Percentiles rank a stretch among this genome's conserved stretches.
These are phyloP conservation scores for Zostera marina DNA, from an alignment of 116 monocot genomes.

Conservation along the genomic window DNA sequence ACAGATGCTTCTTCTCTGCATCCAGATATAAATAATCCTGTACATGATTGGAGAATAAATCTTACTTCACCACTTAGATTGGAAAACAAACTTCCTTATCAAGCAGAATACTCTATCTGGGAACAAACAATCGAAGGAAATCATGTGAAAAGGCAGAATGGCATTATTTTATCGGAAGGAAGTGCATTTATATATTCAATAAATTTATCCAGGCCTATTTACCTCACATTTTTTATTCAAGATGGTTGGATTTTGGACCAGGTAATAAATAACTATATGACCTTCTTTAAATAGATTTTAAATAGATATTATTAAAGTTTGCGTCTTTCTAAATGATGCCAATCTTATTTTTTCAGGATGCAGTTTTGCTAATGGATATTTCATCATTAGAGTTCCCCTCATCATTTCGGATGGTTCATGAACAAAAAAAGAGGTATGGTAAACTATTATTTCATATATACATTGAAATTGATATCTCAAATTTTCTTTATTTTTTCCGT, in stretches of 20 bases:
- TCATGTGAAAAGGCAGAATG: slow-evolving; percentile 65
- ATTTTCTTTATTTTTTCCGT: too few species aligned
- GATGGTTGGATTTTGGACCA: slow-evolving; percentile 88
- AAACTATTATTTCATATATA: neutral
- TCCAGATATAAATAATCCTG: slow-evolving; percentile 75
- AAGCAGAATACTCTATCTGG: slow-evolving; percentile 83
- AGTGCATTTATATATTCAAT: slow-evolving; percentile 57
- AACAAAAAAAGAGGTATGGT: slow-evolving; percentile 52
- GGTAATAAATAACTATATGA: slow-evolving; percentile 22
- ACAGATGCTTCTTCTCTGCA: slow-evolving; percentile 83
- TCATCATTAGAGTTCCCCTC: slow-evolving; percentile 29
- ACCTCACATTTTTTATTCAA: slow-evolving; percentile 79
- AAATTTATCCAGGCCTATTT: slow-evolving; percentile 65
- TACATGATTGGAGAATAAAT: slow-evolving; percentile 96
- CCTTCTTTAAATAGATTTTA: neutral
- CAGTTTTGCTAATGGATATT: slow-evolving; percentile 61
- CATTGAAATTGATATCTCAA: slow-evolving; percentile 1
- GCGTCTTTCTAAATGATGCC: slow-evolving; percentile 1
- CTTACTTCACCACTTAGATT: slow-evolving; percentile 64
- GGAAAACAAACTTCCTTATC: slow-evolving; percentile 85
- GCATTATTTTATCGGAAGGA: slow-evolving; percentile 46
- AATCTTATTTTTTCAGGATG: slow-evolving; percentile 32
- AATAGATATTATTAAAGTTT: neutral
- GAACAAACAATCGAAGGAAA: slow-evolving; percentile 54
- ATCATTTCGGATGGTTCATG: slow-evolving; percentile 87